Base-by-base conservation (phyloP, 139 green algal species). In the Pycnococcus provasolii region DNA sequence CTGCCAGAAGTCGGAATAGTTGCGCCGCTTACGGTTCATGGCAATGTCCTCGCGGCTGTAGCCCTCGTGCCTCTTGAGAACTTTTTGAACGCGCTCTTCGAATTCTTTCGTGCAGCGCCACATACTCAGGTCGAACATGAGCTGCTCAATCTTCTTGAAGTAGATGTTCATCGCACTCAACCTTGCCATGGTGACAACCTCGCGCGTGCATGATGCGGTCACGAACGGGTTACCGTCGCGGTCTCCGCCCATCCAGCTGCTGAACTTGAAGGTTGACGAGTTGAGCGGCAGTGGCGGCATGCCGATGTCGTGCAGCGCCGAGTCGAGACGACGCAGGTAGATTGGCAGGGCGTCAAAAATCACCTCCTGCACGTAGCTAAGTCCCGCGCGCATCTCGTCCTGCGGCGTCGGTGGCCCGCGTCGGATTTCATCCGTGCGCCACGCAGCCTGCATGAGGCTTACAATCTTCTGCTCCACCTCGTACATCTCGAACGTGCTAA, bases 191-290 rank as follows among this genome's bases (percentile, higher is more conserved):
- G 95, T 80, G 8, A 89, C 83, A 39, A 96, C 90, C 46, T 96
- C 87, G 0, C 90, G 84, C 0, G 91, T 97, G 48, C 86, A 94
- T 7, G 83, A 78, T 46, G 86, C 72, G 2, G 85, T 95, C 8
- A 97, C 91, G 73, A 90, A 90, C 61, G 91, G 90, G 83, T 97
- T 96, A 58, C 90, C 91, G 64, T 98, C 91, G 0, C 91, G 73
- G 78, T 97, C 91, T 11, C 91, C 91, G 6, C 91, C 91, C 91
- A 97, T 97, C 91, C 91, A 97, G 46, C 77, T 84, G 58, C 87
- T 85, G 73, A 91, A 92, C 60, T 66, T 81, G 57, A 96, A 79
- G 62, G 87, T 82, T 40, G 73, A 79, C 11, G 78, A 68, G 48
- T 83, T 75, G 11, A 95, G 81, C 3, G 90, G 90, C 69, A 96